Evolutionary conservation across 2,329 filamentous ascomycete species (phyloP).

Genomic region (Talaromyces sp.): DNA sequence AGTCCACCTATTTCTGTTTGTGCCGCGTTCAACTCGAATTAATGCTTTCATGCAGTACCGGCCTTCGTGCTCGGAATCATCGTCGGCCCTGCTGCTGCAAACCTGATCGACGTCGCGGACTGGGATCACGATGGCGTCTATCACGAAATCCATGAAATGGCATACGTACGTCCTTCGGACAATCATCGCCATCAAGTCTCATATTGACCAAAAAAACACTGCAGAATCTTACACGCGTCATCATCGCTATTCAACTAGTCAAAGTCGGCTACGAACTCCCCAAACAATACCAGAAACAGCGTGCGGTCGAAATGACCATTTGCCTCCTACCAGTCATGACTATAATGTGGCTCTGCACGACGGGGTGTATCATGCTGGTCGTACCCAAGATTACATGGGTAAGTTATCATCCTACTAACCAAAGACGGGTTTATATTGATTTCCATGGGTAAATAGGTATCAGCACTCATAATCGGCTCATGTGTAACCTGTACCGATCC

Average conservation of each 20-base stretch:
- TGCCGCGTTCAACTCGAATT: not conserved
- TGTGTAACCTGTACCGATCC: slow-evolving; percentile 63
- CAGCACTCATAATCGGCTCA: slow-evolving; percentile 57
- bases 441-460: slow-evolving; percentile 31
- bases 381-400: slow-evolving; percentile 54
- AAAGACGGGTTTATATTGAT: not conserved
- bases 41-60: slow-evolving; percentile 45
- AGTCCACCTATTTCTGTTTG: slow-evolving; percentile 9
- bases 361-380: slow-evolving; percentile 53
- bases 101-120: slow-evolving; percentile 48
- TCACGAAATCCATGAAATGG: slow-evolving; percentile 37
- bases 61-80: slow-evolving; percentile 54
- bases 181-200: not conserved
- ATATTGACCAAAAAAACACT: not conserved
- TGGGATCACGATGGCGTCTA: slow-evolving; percentile 36
- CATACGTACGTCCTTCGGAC: slow-evolving; percentile 33
- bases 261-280: slow-evolving; percentile 63
- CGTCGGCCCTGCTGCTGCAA: slow-evolving; percentile 55
- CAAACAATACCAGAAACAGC: slow-evolving; percentile 51
- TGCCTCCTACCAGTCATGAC: slow-evolving; percentile 60
- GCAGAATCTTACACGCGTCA: slow-evolving; percentile 53
- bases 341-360: slow-evolving; percentile 60
- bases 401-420: not conserved
- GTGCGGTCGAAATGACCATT: slow-evolving; percentile 54
- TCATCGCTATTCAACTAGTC: slow-evolving; percentile 62